These are phyloP conservation scores for Theileria luwenshuni DNA, from an alignment of 169 alveolate genomes.

Conservation along the genomic window DNA sequence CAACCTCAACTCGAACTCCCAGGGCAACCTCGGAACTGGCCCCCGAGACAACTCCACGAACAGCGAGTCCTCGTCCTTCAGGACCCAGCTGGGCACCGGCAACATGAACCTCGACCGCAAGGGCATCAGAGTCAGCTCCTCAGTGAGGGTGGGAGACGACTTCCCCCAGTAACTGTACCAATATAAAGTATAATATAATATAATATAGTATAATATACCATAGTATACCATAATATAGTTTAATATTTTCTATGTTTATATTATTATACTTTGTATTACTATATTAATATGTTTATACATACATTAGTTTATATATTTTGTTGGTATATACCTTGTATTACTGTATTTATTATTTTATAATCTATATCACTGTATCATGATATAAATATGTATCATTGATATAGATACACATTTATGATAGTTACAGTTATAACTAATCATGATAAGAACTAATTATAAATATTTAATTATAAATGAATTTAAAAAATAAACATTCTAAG, in stretches of 20 bases:
- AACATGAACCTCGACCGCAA: constrained; percentile 34
- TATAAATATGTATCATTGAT: too few species aligned
- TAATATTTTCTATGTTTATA: neutral
- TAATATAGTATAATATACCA: too few species aligned
- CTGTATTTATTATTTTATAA: neutral
- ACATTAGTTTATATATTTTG: too few species aligned
- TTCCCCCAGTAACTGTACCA: constrained; percentile 29
- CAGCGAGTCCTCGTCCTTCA: neutral
- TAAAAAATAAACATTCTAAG: neutral
- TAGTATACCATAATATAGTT: constrained; percentile 9
- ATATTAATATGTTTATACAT: neutral
- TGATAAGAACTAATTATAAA: too few species aligned
- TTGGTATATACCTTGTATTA: too few species aligned
- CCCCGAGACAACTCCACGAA: constrained; percentile 11
- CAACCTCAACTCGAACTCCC: neutral
- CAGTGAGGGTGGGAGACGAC: constrained; percentile 39
- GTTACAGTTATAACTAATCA: too few species aligned
- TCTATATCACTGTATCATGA: neutral
- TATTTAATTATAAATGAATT: neutral
- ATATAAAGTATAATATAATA: too few species aligned
- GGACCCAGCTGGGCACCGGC: constrained; percentile 23
- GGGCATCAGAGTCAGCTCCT: constrained; percentile 55
- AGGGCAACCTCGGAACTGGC: too few species aligned
- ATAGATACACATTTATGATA: too few species aligned
- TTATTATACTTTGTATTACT: neutral